Percentiles rank a stretch among this genome's conserved stretches.
phyloP scores from a whole-genome alignment of 1,284 basidiomycete species.

The Kwoniella shivajii region DNA sequence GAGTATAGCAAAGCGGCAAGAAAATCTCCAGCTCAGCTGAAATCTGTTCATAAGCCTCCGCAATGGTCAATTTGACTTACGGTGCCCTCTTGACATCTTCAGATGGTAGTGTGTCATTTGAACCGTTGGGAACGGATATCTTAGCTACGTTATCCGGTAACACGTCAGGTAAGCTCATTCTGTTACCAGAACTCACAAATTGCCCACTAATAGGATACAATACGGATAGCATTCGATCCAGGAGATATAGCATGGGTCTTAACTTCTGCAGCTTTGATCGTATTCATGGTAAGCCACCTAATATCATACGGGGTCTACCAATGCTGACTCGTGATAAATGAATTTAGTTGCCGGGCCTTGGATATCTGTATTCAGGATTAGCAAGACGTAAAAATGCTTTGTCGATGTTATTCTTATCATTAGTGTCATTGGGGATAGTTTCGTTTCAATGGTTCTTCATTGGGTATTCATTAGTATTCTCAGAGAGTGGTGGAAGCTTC shows the following conservation, averaged over 20 bases:
- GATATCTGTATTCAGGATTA: conserved; percentile 87
- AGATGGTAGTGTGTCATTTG: conserved; percentile 27
- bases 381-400: conserved; percentile 67
- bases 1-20: no score
- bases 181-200: background rate
- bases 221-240: conserved; percentile 61
- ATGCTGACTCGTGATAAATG: conserved; percentile 2
- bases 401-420: conserved; percentile 57
- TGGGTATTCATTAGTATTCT: conserved; percentile 82
- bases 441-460: conserved; percentile 86
- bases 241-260: conserved; percentile 85
- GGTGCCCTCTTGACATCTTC: conserved; percentile 14
- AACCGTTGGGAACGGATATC: conserved; percentile 36
- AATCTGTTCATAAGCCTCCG: no score
- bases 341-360: conserved; percentile 62
- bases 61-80: conserved; percentile 33
- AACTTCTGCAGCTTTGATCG: conserved; percentile 75
- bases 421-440: conserved; percentile 72
- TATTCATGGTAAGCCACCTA: conserved; percentile 53
- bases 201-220: background rate
- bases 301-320: background rate
- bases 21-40: no score
- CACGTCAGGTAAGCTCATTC: conserved; percentile 12
- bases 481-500: conserved; percentile 63
- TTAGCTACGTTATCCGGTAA: conserved; percentile 30